A percentile compares a stretch with the other conserved stretches of the same genome.
Evolutionary conservation across 1,284 basidiomycete genomes (phyloP).

Genomic region (Takashimella tepidaria): DNA sequence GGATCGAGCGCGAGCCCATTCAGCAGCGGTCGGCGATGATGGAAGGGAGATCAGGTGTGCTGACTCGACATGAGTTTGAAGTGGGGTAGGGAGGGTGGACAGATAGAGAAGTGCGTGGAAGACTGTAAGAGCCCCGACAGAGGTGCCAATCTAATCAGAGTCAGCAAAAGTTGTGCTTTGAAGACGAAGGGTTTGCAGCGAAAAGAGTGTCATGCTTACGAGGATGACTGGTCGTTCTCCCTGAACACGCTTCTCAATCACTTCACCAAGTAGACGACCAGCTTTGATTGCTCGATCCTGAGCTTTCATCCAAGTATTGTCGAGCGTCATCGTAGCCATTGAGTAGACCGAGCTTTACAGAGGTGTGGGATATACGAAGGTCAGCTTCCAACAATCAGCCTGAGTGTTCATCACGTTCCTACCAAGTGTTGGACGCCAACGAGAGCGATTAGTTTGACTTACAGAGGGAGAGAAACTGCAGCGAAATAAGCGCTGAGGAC

Average conservation of each 20-base stretch:
- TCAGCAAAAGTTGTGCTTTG: not conserved
- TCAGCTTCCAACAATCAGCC: too few relatives aligned
- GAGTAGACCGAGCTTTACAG: conserved; percentile 40
- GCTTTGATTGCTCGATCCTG: conserved; percentile 52
- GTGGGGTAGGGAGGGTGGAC: conserved; percentile 36
- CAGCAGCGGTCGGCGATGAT: conserved; percentile 46
- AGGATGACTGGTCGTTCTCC: conserved; percentile 54
- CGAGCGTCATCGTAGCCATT: conserved; percentile 44
- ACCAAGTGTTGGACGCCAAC: too few relatives aligned
- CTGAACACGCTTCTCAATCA: conserved; percentile 53
- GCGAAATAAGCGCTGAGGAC: not conserved
- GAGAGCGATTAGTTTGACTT: conserved; percentile 1
- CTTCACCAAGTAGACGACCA: conserved; percentile 54
- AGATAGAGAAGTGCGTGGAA: conserved; percentile 53
- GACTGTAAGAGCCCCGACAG: conserved; percentile 53
- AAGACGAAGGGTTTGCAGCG: not conserved
- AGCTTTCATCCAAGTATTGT: conserved; percentile 49
- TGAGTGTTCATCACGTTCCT: too few relatives aligned
- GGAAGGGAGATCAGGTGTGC: conserved; percentile 53
- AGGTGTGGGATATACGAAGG: too few relatives aligned
- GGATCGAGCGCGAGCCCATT: conserved; percentile 49
- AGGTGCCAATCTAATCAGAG: conserved; percentile 50
- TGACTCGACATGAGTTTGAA: conserved; percentile 50
- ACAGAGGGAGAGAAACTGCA: not conserved
- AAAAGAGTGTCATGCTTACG: too few relatives aligned